Evolutionary conservation across 2,329 filamentous ascomycete species (phyloP).

Genomic region (Botrytis sinoallii): DNA sequence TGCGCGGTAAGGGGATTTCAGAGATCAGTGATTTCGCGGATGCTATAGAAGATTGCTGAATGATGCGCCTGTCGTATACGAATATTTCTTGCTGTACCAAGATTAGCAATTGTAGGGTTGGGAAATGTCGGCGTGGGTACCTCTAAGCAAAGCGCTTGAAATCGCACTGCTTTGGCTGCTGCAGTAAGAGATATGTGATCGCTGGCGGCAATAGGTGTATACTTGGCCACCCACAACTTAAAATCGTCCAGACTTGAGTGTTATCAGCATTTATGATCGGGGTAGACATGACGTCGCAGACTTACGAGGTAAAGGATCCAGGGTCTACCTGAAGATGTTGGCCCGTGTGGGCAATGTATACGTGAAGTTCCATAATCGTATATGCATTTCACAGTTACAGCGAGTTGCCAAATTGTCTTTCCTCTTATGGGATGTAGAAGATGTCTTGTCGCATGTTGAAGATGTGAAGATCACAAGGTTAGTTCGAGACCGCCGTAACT

Average conservation of each 20-base stretch:
- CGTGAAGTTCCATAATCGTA: conserved; percentile 75
- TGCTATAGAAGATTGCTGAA: conserved; percentile 53
- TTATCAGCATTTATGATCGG: conserved; percentile 15
- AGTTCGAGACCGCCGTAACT: neutral
- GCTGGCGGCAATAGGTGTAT: conserved; percentile 69
- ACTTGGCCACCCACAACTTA: conserved; percentile 73
- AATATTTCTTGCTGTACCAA: conserved; percentile 73
- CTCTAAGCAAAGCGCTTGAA: conserved; percentile 74
- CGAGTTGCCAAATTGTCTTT: conserved; percentile 28
- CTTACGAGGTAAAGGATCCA: conserved; percentile 70
- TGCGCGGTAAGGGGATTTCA: conserved; percentile 51
- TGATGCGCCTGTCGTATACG: conserved; percentile 81
- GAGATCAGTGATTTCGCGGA: conserved; percentile 45
- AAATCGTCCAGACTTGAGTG: conserved; percentile 72
- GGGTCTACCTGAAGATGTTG: conserved; percentile 78
- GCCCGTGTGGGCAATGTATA: conserved; percentile 91
- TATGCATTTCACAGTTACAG: conserved; percentile 33
- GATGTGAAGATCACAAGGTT: conserved; percentile 25
- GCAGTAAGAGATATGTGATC: conserved; percentile 85
- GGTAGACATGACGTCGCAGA: conserved; percentile 26
- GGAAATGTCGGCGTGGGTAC: conserved; percentile 45
- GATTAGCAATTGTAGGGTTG: conserved; percentile 25
- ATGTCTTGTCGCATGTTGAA: conserved; percentile 24
- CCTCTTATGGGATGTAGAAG: conserved; percentile 20
- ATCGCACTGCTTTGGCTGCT: conserved; percentile 53